Evolutionary conservation across 306 rosid genomes (phyloP), one percentile per base, ranked within the genome.

Genomic region (Astragalus membranaceus): DNA sequence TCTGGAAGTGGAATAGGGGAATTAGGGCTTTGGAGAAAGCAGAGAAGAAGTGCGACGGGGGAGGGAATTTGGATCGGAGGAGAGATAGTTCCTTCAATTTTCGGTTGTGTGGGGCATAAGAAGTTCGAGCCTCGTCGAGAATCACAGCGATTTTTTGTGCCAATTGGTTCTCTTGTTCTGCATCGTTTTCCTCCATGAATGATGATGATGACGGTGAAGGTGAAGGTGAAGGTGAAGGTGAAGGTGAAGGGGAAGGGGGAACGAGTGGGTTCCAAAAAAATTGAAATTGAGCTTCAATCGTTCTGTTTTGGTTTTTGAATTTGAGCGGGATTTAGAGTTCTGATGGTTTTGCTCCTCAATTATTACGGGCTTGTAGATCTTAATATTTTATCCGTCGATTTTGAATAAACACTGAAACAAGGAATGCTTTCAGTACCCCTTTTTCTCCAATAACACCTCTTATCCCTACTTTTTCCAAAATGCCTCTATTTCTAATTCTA

Each of bases 101-200:
- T 44, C 99, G 89, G 85, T 85, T 87, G 83, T 90, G 96, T 5
- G 76, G 85, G 29, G 96, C 99, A 77, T 72, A 83, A 1, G 99
- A 94, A 12, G 80, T 65, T 35, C 92, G 84, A 23, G 80, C 85
- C 64, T 91, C 97, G 71, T 87, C 89, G 16, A 94, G 71, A 52
- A 89, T 84, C 30, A 75, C 76, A 0, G 89, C 88, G 37, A 94
- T 87, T 80, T 71, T 88, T 67, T 51, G 84, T 32, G 51, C 26
- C 73, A 91, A 23, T 3, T 10, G 83, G 60, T 63, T 75, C 66
- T 76, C 83, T 8, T 84, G 82, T 0, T 68, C 83, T 5, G 67
- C 64, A 63, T 14, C 56, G 74, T 20, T 73, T 44, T 46, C 73
- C 57, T 39, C 86, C 90, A 86, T 17, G 39, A 32, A 52, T 1